phyloP scores from a whole-genome alignment of 1,139 yeast genomes.

The Kurtzmaniella quercitrusa region DNA sequence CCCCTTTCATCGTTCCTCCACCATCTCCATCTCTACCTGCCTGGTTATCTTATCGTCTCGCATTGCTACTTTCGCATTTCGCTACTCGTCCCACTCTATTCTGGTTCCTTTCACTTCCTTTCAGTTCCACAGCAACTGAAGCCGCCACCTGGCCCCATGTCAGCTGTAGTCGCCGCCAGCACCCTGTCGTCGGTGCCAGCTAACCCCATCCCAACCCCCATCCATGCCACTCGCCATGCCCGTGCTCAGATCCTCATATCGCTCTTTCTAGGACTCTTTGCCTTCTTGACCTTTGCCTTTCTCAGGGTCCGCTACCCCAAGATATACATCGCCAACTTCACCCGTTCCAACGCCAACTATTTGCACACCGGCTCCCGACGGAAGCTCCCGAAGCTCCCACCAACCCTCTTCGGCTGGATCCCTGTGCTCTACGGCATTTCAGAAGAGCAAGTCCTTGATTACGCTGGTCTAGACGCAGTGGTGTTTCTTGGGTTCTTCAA shows the following conservation, averaged over 20 bases:
- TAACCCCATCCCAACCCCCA: conserved; percentile 6
- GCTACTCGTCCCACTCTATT: too few species aligned
- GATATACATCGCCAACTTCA: conserved; percentile 60
- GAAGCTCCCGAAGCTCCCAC: conserved; percentile 33
- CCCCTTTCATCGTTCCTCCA: too few species aligned
- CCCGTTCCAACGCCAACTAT: conserved; percentile 36
- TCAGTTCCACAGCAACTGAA: background rate
- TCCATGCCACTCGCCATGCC: conserved; percentile 27
- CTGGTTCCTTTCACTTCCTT: too few species aligned
- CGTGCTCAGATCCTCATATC: conserved; percentile 60
- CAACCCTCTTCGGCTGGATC: conserved; percentile 75
- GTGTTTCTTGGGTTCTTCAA: conserved; percentile 79
- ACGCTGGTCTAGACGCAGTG: conserved; percentile 92
- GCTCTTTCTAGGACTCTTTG: conserved; percentile 54
- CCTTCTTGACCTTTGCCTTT: conserved; percentile 60
- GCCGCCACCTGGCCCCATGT: background rate
- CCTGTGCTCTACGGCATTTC: conserved; percentile 56
- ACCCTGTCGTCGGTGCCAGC: background rate
- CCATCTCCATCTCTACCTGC: too few species aligned
- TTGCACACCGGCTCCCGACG: conserved; percentile 42
- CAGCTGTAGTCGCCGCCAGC: background rate
- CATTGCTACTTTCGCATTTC: too few species aligned
- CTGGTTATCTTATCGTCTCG: too few species aligned
- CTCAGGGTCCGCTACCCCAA: conserved; percentile 65
- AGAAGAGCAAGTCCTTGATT: conserved; percentile 76